Evolutionary conservation across 129 eudicot genomes (phyloP).

Genomic region (Chrysanthemum makinoi): DNA sequence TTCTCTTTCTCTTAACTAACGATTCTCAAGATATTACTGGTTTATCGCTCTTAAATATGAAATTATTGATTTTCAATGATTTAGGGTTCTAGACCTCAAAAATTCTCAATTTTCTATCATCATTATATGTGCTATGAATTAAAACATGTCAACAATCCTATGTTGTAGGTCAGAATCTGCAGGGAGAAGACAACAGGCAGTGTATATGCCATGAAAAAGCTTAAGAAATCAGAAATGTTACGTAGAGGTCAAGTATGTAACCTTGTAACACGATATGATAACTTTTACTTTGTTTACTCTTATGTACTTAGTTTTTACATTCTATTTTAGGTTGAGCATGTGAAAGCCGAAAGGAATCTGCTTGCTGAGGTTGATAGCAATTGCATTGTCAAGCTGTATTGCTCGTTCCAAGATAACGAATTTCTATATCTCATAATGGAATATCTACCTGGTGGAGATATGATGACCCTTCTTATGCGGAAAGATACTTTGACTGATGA

Average conservation of each 20-base stretch:
- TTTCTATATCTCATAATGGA: constrained; percentile 86
- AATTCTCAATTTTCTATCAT: not conserved
- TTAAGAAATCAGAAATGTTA: constrained; percentile 95
- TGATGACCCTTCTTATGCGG: constrained; percentile 92
- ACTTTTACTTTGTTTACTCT: constrained; percentile 8
- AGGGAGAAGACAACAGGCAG: constrained; percentile 83
- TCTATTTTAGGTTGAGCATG: constrained; percentile 79
- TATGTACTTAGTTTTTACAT: constrained; percentile 8
- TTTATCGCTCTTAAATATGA: not conserved
- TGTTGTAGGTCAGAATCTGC: constrained; percentile 83
- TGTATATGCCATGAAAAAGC: constrained; percentile 98
- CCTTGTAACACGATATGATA: constrained; percentile 15
- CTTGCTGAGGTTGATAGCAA: constrained; percentile 96
- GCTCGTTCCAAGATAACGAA: constrained; percentile 91
- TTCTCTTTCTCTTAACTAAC: not conserved
- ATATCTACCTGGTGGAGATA: constrained; percentile 93
- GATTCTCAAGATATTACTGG: not conserved
- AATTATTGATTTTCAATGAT: not conserved
- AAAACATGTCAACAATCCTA: constrained; percentile 13
- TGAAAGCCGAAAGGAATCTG: constrained; percentile 90
- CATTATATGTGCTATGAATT: not conserved
- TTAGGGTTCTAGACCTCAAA: not conserved
- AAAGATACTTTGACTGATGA: constrained; percentile 78
- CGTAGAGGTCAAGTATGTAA: constrained; percentile 89
- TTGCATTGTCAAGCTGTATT: constrained; percentile 86